Conservation (phyloP, 2,329 filamentous ascomycete species). For the Cordyceps militaris region DNA sequence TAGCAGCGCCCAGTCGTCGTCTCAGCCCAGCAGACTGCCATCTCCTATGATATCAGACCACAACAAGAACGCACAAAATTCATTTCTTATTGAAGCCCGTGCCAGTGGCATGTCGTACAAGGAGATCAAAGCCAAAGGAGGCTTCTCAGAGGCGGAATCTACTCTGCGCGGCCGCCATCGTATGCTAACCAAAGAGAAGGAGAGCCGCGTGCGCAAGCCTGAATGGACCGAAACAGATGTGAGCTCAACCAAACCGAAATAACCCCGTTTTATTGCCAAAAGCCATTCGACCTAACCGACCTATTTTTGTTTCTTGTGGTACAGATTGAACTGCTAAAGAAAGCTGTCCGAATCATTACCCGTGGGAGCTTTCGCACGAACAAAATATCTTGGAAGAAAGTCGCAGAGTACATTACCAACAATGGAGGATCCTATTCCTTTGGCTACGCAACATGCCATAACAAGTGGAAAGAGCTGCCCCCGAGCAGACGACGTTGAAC, state of each 20-base stretch:
- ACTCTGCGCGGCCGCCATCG: slow-evolving; percentile 64
- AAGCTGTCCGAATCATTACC: slow-evolving; percentile 29
- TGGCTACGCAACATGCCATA: slow-evolving; percentile 51
- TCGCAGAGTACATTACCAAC: slow-evolving; percentile 45
- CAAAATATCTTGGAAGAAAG: slow-evolving; percentile 50
- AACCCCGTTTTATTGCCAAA: not conserved
- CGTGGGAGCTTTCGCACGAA: slow-evolving; percentile 22
- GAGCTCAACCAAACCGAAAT: slow-evolving; percentile 29
- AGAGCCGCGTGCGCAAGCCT: slow-evolving; percentile 57
- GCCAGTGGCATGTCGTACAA: slow-evolving; percentile 54
- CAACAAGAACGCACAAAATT: not conserved
- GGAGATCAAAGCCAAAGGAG: slow-evolving; percentile 50
- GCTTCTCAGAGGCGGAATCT: slow-evolving; percentile 59
- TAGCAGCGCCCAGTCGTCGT: not conserved
- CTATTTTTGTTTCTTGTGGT: not conserved
- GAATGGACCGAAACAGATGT: slow-evolving; percentile 59
- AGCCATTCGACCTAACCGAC: slow-evolving; percentile 1
- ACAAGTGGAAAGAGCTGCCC: slow-evolving; percentile 45
- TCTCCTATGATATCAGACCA: not conserved
- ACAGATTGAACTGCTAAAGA: slow-evolving; percentile 39
- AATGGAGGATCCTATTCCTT: slow-evolving; percentile 53
- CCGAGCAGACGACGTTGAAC: not conserved
- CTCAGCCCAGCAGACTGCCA: not conserved
- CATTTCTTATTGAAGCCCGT: slow-evolving; percentile 47
- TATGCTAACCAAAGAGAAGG: slow-evolving; percentile 56